These are phyloP conservation scores for Pterocarpus santalinus DNA, from an alignment of 306 rosid genomes.

Conservation along the genomic window DNA sequence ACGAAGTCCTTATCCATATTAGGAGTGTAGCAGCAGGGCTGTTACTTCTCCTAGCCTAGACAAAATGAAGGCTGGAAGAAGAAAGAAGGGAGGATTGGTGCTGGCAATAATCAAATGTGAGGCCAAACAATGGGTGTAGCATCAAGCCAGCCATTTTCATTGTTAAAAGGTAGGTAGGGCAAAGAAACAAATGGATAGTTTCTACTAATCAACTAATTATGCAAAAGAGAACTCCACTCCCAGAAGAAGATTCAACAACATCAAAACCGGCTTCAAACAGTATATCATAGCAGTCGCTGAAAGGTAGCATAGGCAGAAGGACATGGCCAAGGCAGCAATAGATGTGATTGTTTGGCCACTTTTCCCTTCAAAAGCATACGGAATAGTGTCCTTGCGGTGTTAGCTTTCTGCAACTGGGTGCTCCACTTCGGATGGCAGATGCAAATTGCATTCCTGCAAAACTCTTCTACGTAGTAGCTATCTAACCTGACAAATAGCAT, in stretches of 20 bases:
- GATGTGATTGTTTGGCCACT: constrained; percentile 5
- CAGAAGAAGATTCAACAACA: constrained; percentile 8
- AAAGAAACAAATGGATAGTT: constrained; percentile 13
- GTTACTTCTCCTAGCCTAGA: constrained; percentile 31
- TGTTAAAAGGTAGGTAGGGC: not conserved
- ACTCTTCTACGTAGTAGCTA: constrained; percentile 25
- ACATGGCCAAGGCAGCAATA: not conserved
- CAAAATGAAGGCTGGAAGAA: constrained; percentile 28
- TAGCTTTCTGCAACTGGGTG: constrained; percentile 26
- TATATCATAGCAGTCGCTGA: not conserved
- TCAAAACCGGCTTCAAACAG: constrained; percentile 30
- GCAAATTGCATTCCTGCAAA: constrained; percentile 43
- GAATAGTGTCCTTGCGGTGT: not conserved
- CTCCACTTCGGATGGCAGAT: constrained; percentile 16
- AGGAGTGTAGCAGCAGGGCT: constrained; percentile 32
- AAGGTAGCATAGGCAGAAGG: not conserved
- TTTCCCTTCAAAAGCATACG: constrained; percentile 2
- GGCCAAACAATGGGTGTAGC: not conserved
- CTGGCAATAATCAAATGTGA: constrained; percentile 9
- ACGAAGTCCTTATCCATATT: not conserved
- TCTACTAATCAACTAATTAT: not conserved
- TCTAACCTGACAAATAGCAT: constrained; percentile 27
- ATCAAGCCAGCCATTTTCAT: not conserved
- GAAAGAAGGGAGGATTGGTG: not conserved
- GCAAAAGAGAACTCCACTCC: constrained; percentile 8